Base-by-base conservation (phyloP, 306 rosid species). In the Quillaja saponaria region DNA sequence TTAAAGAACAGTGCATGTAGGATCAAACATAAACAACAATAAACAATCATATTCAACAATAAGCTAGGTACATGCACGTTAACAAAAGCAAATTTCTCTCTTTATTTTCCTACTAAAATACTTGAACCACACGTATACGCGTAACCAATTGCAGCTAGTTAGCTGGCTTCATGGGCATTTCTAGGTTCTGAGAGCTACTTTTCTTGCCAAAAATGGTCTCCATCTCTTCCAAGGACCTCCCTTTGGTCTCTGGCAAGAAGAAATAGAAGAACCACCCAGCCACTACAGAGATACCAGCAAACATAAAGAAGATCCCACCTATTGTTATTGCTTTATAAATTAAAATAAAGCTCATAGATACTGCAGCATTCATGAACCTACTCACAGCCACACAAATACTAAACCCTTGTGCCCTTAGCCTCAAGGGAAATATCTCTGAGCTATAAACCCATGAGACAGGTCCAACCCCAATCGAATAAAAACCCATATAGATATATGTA, bases 381-480 rank as follows among this genome's bases (percentile, higher is more conserved):
- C 88, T 92, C 70, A 92, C 95, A 0, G 87, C 98, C 31, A 88
- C 92, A 4, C 92, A 92, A 14, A 88, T 52, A 17, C 95, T 71
- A 0, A 56, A 55, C 1, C 96, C 98, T 16, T 79, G 95, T 3
- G 94, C 96, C 31, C 98, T 84, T 53, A 92, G 56, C 72, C 18
- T 82, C 78, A 78, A 12, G 2, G 98, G 98, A 6, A 84, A 92
- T 13, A 88, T 84, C 87, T 92, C 98, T 0, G 94, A 59, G 21
- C 82, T 73, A 40, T 92, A 92, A 6, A 92, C 94, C 92, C 96
- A 88, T 0, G 96, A 80, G 0, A 88, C 52, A 7, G 98, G 98
- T 34, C 78, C 98, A 18, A 92, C 78, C 18, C 96, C 98, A 66
- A 78, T 48, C 0, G 82, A 79, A 54, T 81, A 88, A 63, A 88